Conservation (phyloP, 176 grass and related monocot species). For the Rhynchospora breviuscula region DNA sequence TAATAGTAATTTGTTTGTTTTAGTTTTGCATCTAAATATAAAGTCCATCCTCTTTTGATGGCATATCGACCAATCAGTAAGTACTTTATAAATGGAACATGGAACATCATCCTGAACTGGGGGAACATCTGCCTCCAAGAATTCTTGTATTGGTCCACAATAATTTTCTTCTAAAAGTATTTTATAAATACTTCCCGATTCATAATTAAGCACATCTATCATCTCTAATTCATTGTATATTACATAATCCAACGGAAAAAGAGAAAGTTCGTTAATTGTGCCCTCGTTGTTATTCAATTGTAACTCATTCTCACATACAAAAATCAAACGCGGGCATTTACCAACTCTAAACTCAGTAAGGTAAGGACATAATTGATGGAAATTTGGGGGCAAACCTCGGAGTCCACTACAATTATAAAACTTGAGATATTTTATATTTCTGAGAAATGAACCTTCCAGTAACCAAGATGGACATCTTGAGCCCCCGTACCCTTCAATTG, state of each 20-base stretch:
- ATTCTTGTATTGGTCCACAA: not conserved
- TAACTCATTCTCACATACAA: not conserved
- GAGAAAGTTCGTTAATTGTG: not conserved
- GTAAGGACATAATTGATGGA: not conserved
- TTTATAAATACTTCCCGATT: not conserved
- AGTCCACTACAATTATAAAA: not conserved
- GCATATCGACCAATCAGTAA: no score
- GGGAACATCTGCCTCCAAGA: not conserved
- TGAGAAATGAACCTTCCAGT: not conserved
- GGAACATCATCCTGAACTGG: no score
- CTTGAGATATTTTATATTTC: not conserved
- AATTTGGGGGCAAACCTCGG: not conserved
- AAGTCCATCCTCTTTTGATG: not conserved
- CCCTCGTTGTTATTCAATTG: not conserved
- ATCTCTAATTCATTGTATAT: not conserved
- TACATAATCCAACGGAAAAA: not conserved
- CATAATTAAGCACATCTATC: not conserved
- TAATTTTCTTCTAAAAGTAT: not conserved
- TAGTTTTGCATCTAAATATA: not conserved
- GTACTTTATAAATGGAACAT: no score
- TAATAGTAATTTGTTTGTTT: not conserved
- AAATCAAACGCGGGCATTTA: not conserved
- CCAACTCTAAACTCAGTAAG: no score
- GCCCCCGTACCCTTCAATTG: not conserved
- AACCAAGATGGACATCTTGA: not conserved